Percentiles rank a stretch among this genome's conserved stretches.
Conservation (phyloP, 2,329 filamentous ascomycete genomes). For the Aureobasidium sp. region DNA sequence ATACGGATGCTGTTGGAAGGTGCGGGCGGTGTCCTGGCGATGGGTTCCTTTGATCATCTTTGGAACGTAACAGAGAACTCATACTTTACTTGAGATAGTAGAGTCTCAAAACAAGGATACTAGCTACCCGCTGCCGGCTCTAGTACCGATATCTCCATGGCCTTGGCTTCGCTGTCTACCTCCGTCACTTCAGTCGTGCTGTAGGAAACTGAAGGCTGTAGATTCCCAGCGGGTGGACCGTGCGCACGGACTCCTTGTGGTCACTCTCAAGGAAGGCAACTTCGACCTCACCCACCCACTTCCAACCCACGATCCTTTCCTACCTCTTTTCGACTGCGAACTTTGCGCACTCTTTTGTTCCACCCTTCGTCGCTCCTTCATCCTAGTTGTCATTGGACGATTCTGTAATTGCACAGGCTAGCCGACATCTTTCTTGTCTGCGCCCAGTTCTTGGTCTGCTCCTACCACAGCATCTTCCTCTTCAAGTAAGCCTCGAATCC, state of each 20-base stretch:
- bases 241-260: neutral
- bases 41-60: slow-evolving; percentile 48
- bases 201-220: neutral
- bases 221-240: neutral
- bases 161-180: neutral
- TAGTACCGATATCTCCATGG: neutral
- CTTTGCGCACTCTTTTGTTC: neutral
- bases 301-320: neutral
- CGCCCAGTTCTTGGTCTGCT: neutral
- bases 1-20: slow-evolving; percentile 42
- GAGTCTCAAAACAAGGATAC: neutral
- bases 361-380: slow-evolving; percentile 8
- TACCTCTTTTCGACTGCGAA: neutral
- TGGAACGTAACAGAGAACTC: slow-evolving; percentile 45
- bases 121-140: neutral
- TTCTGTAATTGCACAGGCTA: neutral
- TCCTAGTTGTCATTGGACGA: neutral
- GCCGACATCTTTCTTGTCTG: neutral
- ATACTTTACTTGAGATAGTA: slow-evolving; percentile 26
- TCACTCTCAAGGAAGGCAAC: neutral
- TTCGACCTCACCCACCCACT: neutral
- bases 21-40: slow-evolving; percentile 41
- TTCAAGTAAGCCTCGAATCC: neutral
- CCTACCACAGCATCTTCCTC: slow-evolving; percentile 1
- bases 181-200: neutral